Base-by-base conservation (phyloP, 2,329 filamentous ascomycete species). In the Chalara sp. region DNA sequence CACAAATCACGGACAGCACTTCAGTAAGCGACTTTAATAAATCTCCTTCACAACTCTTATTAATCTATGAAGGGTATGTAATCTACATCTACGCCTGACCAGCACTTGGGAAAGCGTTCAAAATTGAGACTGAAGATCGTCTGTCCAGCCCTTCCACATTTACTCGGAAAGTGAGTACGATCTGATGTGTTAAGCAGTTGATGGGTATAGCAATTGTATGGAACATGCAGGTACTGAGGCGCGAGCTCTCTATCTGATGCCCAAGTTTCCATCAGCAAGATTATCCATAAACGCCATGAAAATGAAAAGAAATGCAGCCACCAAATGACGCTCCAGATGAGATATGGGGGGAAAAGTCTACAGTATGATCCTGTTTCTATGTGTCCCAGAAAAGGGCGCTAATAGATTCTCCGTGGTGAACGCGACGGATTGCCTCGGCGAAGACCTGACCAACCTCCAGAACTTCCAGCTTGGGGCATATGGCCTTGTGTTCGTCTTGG, bases 401-500 rank as follows among this genome's bases (percentile, higher is more conserved):
- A 71, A 99, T 96, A 64, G 89, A 96, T 74, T 99, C 93, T 63
- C 93, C 93, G 69, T 97, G 91, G 71, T 99, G 93, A 53, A 97
- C 92, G 56, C 93, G 83, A 56, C 93, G 87, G 61, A 97, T 96
- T 47, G 93, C 89, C 78, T 97, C 92, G 53, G 89, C 91, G 67
- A 97, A 96, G 52, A 96, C 84, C 59, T 88, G 85, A 49, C 89
- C 89, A 54, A 97, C 84, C 65, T 97, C 92, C 55, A 99, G 73
- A 46, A 96, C 87, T 68, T 96, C 90, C 47, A 99, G 75, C 74
- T 97, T 97, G 39, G 87, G 80, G 66, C 92, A 96, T 47, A 83
- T 69, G 56, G 74, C 76, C 65, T 82, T 75, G 71, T 97, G 87
- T 59, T 95, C 87, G 33, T 83, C 75, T 69, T 97, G 93, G 44